These are phyloP conservation scores for Penicillium parvum DNA, from an alignment of 495 filamentous ascomycete species.

Conservation along the genomic window DNA sequence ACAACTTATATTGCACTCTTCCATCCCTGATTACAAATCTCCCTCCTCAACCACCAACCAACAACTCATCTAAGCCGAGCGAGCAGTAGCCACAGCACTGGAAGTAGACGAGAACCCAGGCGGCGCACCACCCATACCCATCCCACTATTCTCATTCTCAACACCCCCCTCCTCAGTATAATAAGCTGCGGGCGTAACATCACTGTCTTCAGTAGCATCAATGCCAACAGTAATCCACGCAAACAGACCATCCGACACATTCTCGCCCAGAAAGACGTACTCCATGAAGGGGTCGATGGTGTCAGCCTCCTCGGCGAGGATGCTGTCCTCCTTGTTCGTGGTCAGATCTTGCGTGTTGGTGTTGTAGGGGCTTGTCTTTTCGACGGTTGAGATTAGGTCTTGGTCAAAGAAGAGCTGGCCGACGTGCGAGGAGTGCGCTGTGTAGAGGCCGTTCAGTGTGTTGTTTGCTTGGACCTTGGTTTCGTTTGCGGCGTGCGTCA, in stretches of 20 bases:
- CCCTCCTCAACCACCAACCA: too few species aligned
- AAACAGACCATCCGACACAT: conserved; percentile 31
- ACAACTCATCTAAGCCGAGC: conserved; percentile 1
- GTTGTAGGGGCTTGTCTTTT: conserved; percentile 49
- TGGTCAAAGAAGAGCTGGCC: conserved; percentile 63
- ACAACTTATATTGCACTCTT: too few species aligned
- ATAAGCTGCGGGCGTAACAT: conserved; percentile 29
- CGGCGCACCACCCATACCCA: conserved; percentile 11
- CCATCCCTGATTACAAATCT: too few species aligned
- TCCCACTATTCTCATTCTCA: conserved; percentile 28
- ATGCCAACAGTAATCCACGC: conserved; percentile 36
- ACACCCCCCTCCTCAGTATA: conserved; percentile 34
- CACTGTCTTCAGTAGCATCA: conserved; percentile 21
- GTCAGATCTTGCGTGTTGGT: conserved; percentile 49
- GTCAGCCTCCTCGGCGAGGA: conserved; percentile 44
- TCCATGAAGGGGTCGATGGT: conserved; percentile 54
- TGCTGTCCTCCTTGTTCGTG: conserved; percentile 49
- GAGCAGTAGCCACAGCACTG: background rate
- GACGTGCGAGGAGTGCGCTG: conserved; percentile 41
- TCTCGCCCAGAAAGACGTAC: conserved; percentile 37
- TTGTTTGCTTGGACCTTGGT: conserved; percentile 27
- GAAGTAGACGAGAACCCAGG: conserved; percentile 5
- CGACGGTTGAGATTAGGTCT: conserved; percentile 43
- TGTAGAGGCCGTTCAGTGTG: conserved; percentile 31
- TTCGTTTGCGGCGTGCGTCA: conserved; percentile 35